A percentile compares a stretch with the other conserved stretches of the same genome.
Evolutionary conservation across 768 basidiomycete species (phyloP).

Genomic region (Pisolithus sp.): DNA sequence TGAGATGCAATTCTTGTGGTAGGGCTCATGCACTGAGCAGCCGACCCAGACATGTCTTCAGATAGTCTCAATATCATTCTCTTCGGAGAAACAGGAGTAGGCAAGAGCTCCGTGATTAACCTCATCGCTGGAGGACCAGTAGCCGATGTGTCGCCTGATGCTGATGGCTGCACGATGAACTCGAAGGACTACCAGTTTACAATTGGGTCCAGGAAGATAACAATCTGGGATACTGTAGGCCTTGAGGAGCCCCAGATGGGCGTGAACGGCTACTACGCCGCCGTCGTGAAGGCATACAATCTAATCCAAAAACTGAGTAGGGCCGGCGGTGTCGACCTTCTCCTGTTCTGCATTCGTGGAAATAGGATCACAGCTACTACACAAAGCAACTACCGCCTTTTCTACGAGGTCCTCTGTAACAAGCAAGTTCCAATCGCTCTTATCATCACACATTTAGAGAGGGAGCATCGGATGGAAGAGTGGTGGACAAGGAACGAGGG

Average conservation of each 20-base stretch:
- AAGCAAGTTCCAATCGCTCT: slow-evolving; percentile 34
- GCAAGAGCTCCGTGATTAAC: slow-evolving; percentile 42
- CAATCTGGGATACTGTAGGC: slow-evolving; percentile 26
- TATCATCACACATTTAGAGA: slow-evolving; percentile 36
- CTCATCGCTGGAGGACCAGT: slow-evolving; percentile 27
- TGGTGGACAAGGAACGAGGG: slow-evolving; percentile 29
- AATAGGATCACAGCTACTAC: slow-evolving; percentile 24
- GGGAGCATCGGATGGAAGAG: slow-evolving; percentile 27
- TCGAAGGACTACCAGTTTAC: slow-evolving; percentile 20
- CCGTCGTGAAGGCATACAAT: slow-evolving; percentile 22
- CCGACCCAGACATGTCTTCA: background rate
- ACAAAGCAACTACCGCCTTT: slow-evolving; percentile 35
- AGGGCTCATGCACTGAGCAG: background rate
- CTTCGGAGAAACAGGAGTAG: slow-evolving; percentile 28
- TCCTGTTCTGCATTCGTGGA: slow-evolving; percentile 35
- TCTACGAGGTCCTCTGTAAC: slow-evolving; percentile 34
- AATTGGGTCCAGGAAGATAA: slow-evolving; percentile 5
- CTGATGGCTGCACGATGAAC: slow-evolving; percentile 29
- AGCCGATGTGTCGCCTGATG: slow-evolving; percentile 28
- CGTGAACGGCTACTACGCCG: slow-evolving; percentile 20
- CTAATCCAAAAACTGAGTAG: slow-evolving; percentile 19
- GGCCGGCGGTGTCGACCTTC: slow-evolving; percentile 26
- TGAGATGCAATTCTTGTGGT: background rate
- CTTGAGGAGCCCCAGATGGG: slow-evolving; percentile 27
- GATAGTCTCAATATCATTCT: slow-evolving; percentile 23